Percentiles rank a stretch among this genome's conserved stretches.
These are phyloP conservation scores for Truncatella angustata DNA, from an alignment of 2,329 filamentous ascomycete genomes.

Conservation along the genomic window DNA sequence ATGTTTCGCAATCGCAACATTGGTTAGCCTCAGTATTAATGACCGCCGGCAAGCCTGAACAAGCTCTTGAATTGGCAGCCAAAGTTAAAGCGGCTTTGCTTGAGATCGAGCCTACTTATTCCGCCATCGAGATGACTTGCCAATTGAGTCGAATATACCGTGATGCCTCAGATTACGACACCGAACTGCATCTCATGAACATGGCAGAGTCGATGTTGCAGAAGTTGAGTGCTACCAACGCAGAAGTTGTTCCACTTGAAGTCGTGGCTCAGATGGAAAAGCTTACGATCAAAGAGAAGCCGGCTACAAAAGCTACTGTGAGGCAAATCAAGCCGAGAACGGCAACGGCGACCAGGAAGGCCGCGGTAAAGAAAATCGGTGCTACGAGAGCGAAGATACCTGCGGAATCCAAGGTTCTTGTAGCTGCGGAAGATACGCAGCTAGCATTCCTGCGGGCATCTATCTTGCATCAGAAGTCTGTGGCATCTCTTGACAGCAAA, in stretches of 20 bases:
- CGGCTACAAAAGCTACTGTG: constrained; percentile 16
- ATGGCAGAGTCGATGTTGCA: constrained; percentile 49
- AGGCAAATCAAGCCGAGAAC: constrained; percentile 19
- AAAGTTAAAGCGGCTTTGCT: constrained; percentile 53
- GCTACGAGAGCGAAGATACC: constrained; percentile 18
- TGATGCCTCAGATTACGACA: constrained; percentile 43
- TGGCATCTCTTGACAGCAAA: constrained; percentile 45
- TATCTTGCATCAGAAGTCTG: constrained; percentile 41
- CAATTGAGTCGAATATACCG: constrained; percentile 56
- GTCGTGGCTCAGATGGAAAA: constrained; percentile 36
- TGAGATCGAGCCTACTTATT: constrained; percentile 40
- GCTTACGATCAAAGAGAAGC: constrained; percentile 30
- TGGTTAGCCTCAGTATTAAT: constrained; percentile 56
- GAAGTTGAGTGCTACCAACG: constrained; percentile 25
- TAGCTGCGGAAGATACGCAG: constrained; percentile 28
- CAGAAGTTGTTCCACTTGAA: constrained; percentile 17
- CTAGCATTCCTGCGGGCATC: constrained; percentile 36
- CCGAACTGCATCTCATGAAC: constrained; percentile 41
- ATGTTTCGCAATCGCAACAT: constrained; percentile 51
- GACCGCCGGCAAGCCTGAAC: constrained; percentile 57
- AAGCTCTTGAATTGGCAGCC: constrained; percentile 54
- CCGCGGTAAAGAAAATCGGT: constrained; percentile 24
- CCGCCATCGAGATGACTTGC: constrained; percentile 48
- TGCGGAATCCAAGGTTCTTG: constrained; percentile 12
- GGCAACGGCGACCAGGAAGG: constrained; percentile 21